These are phyloP conservation scores for Goniomonas avonlea DNA, from an alignment of 78 protist genomes.

Conservation along the genomic window DNA sequence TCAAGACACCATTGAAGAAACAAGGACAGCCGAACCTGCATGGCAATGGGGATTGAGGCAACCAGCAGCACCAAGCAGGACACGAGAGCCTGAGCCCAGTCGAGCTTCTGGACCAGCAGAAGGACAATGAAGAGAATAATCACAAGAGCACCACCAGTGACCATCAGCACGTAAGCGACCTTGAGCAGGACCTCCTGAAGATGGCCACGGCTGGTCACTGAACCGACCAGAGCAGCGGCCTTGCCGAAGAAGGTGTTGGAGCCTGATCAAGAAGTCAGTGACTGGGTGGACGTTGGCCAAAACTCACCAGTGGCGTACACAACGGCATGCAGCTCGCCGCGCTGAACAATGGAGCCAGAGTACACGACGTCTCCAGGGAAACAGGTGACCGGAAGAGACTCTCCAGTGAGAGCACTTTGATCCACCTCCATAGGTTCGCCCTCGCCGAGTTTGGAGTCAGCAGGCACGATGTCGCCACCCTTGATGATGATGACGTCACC, in stretches of 20 bases:
- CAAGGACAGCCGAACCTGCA: neutral
- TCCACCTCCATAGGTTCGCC: conserved; percentile 30
- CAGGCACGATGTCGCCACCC: conserved; percentile 8
- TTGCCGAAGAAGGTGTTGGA: conserved; percentile 74
- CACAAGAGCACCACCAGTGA: too few species aligned
- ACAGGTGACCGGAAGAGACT: conserved; percentile 24
- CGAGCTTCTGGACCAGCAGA: conserved; percentile 48
- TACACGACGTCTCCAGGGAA: conserved; percentile 8
- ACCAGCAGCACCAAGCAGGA: conserved; percentile 64
- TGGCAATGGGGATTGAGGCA: conserved; percentile 17
- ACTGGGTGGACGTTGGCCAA: too few species aligned
- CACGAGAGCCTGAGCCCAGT: conserved; percentile 41
- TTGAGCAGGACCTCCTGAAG: too few species aligned
- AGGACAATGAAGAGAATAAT: too few species aligned
- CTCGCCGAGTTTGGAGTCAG: neutral
- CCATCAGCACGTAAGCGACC: too few species aligned
- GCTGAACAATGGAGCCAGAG: conserved; percentile 67
- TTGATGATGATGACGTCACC: conserved; percentile 26
- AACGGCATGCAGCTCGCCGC: conserved; percentile 67
- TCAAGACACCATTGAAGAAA: neutral
- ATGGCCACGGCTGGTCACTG: too few species aligned
- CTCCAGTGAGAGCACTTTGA: conserved; percentile 38
- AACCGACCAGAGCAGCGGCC: conserved; percentile 65
- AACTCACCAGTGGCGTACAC: conserved; percentile 78
- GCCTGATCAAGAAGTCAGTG: too few species aligned